Evolutionary conservation across 306 rosid species (phyloP), one percentile per base, ranked within the genome.

Genomic region (Canavalia ensiformis): DNA sequence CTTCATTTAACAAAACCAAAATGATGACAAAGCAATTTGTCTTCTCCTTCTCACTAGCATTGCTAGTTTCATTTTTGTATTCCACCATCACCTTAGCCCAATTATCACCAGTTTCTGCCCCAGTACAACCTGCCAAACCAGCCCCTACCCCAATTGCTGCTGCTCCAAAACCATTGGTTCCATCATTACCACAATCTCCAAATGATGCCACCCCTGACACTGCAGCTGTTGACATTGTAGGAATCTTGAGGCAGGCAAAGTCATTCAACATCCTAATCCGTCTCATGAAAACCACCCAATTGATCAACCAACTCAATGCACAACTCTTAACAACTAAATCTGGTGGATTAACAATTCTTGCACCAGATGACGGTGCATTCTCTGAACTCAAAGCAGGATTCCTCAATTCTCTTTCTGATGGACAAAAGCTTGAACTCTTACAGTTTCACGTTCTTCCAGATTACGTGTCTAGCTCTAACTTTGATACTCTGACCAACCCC

Each of bases 401-500:
- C 82, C 94, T 90, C 51, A 92, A 92, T 60, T 75, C 89, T 4
- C 88, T 88, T 0, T 58, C 75, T 4, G 93, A 89, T 18, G 86
- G 84, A 31, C 90, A 89, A 13, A 92, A 92, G 37, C 91, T 83
- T 0, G 88, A 90, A 39, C 88, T 90, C 2, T n/a, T 91, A 52
- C 97, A 87, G 46, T 91, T 84, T 82, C 94, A 92, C 31, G 72
- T 92, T 8, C 25, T 92, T 8, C 84, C 91, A 1, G 84, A 74
- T 4, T 88, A 84, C 47, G 83, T 92, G 0, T 82, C 94, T 0
- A 79, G 91, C 57, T 73, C 92, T 0, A 90, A 92, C 39, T 88
- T 92, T n/a, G 92, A 92, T 72, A 90, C 94, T 0, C 72, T 92
- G 0, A 90, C 92, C 11, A 90, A 92, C 68, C 92, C 94, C 0